Base-by-base conservation (phyloP, 768 basidiomycete genomes). In the Tylopilus felleus region DNA sequence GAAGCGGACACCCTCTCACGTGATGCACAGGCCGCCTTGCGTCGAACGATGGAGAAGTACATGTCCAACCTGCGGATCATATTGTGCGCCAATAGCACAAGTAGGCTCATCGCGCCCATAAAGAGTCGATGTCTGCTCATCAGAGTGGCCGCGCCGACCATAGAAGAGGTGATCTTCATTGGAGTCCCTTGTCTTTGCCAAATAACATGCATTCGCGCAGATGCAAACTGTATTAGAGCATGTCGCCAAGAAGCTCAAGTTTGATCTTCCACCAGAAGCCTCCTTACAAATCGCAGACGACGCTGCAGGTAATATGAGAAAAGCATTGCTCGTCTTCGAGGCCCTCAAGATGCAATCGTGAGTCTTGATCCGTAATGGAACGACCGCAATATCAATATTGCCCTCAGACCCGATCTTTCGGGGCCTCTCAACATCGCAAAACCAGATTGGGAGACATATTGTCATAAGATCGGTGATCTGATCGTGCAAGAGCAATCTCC, bases 401-500 rank as follows among this genome's bases (percentile, higher is more conserved):
- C 8, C 53, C 45, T 13, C 62, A 93, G 90, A 51, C 88, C 90
- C n/a, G 90, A 93, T 68, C 77, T 96, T 36, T 80, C 84, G 5
- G 89, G 90, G 29, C 74, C 88, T 36, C 72, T 93, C 52, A 78
- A 80, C 31, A 93, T 96, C 52, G 93, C 94, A 14, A 94, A 98
- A 71, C 94, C 97, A n/a, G 97, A 99, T 66, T 99, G 97, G 97
- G 97, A 99, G 71, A 90, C 89, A 12, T 99, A 97, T 67, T 97
- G 95, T 61, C 78, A 86, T 60, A 93, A 93, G 67, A 86, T 98
- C 12, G 94, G 89, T 14, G 93, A 95, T 68, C 74, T 90, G 64
- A 94, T 99, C 58, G 75, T 98, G 17, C 78, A 82, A 56, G 93
- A 97, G 63, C 97, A 99, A 72, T 83, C 85, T 27, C 93, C 97